A percentile compares a stretch with the other conserved stretches of the same genome.
Evolutionary conservation across 208 protist species (phyloP).

Genomic region (Crithidia bombi): DNA sequence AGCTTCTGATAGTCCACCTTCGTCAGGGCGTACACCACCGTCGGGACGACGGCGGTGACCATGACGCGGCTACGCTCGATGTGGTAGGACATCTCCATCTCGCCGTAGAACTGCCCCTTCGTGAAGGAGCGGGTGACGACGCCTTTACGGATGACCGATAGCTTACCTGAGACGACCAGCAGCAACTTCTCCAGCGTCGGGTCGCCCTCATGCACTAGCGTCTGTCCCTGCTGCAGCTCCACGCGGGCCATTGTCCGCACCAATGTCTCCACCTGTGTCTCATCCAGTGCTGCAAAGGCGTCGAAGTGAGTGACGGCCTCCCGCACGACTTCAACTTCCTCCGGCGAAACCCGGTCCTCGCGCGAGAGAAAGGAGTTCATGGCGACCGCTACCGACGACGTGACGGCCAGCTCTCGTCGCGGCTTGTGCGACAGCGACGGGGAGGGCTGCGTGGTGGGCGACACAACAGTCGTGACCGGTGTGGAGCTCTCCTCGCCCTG

Average conservation of each 20-base stretch:
- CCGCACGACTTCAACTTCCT: conserved; percentile 59
- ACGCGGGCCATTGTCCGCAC: conserved; percentile 55
- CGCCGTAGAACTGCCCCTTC: conserved; percentile 44
- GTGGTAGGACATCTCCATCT: conserved; percentile 63
- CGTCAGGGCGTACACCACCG: conserved; percentile 48
- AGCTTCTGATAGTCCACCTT: conserved; percentile 61
- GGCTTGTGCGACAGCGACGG: conserved; percentile 1
- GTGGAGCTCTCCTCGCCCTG: neutral
- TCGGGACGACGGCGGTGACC: conserved; percentile 38
- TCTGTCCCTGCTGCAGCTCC: conserved; percentile 41
- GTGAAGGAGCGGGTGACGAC: conserved; percentile 38
- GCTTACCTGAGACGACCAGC: conserved; percentile 55
- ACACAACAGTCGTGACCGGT: conserved; percentile 1
- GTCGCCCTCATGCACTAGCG: conserved; percentile 51
- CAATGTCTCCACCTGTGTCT: conserved; percentile 68
- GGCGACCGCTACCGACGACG: conserved; percentile 32
- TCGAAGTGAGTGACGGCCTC: conserved; percentile 53
- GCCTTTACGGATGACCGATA: conserved; percentile 46
- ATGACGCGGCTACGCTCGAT: conserved; percentile 46
- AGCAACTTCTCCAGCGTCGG: conserved; percentile 43
- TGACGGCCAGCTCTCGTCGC: conserved; percentile 6
- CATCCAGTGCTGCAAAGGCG: conserved; percentile 60
- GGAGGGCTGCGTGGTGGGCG: conserved; percentile 20
- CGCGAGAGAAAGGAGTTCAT: conserved; percentile 38
- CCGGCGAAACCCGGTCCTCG: conserved; percentile 31